Evolutionary conservation across 2,329 filamentous ascomycete genomes (phyloP).

Genomic region (Metarhizium robertsii): DNA sequence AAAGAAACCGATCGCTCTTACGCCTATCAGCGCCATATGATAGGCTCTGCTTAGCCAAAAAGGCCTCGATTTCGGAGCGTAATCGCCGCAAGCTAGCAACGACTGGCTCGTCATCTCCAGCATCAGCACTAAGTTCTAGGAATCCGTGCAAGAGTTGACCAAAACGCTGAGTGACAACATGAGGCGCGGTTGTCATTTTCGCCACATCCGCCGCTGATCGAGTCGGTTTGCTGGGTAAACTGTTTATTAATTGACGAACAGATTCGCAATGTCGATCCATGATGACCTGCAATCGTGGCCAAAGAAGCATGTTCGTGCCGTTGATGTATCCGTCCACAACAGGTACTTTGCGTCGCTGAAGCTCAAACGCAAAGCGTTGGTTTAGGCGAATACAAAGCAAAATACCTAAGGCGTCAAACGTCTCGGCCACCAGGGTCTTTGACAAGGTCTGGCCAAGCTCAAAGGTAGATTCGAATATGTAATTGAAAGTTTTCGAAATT

Average conservation of each 20-base stretch:
- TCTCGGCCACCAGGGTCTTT: conserved; percentile 64
- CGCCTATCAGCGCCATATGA: conserved; percentile 63
- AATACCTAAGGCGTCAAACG: conserved; percentile 76
- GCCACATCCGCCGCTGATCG: conserved; percentile 39
- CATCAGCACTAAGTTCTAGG: conserved; percentile 73
- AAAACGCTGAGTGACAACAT: conserved; percentile 89
- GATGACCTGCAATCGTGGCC: conserved; percentile 88
- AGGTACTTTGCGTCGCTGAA: conserved; percentile 84
- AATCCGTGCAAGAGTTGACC: conserved; percentile 86
- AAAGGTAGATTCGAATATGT: conserved; percentile 86
- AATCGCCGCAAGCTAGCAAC: conserved; percentile 70
- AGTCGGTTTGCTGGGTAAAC: conserved; percentile 35
- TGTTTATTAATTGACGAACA: conserved; percentile 53
- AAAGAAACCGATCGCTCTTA: conserved; percentile 80
- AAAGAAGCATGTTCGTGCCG: conserved; percentile 88
- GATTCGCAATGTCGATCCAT: conserved; percentile 93
- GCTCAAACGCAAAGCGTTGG: conserved; percentile 86
- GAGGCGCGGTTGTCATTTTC: conserved; percentile 70
- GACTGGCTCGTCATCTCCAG: conserved; percentile 89
- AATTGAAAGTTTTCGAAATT: conserved; percentile 73
- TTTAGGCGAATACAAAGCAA: conserved; percentile 89
- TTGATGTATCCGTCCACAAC: conserved; percentile 89
- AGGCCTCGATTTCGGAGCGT: conserved; percentile 72
- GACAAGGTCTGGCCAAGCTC: conserved; percentile 71
- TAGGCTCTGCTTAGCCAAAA: conserved; percentile 69